These are phyloP conservation scores for Schizochytrium sp. DNA, from an alignment of 108 stramenopile species.

Conservation along the genomic window DNA sequence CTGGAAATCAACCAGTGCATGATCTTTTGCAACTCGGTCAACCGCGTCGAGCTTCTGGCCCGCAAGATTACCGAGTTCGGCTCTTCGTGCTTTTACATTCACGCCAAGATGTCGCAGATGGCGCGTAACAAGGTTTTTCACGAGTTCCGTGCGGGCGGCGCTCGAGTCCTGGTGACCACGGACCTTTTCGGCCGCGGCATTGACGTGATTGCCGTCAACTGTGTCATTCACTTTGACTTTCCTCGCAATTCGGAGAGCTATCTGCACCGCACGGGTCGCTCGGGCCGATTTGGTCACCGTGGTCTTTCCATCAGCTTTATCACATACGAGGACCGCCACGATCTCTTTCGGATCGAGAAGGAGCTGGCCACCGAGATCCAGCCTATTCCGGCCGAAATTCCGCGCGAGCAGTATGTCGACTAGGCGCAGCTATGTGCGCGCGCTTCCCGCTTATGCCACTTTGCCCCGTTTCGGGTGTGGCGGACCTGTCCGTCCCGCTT, in stretches of 20 bases:
- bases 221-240: slow-evolving; percentile 98
- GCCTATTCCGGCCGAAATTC: slow-evolving; percentile 86
- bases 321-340: slow-evolving; percentile 77
- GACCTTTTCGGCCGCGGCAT: slow-evolving; percentile 98
- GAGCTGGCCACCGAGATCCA: slow-evolving; percentile 95
- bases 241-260: slow-evolving; percentile 96
- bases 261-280: slow-evolving; percentile 94
- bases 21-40: slow-evolving; percentile 98
- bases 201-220: slow-evolving; percentile 97
- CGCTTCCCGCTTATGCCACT: too few relatives aligned
- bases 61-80: slow-evolving; percentile 98
- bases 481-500: too few relatives aligned
- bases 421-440: slow-evolving; percentile 26
- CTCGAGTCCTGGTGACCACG: slow-evolving; percentile 81
- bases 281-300: slow-evolving; percentile 93
- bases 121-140: slow-evolving; percentile 97
- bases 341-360: slow-evolving; percentile 76
- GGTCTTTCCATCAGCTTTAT: slow-evolving; percentile 96
- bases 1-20: slow-evolving; percentile 97
- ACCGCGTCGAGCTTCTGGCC: slow-evolving; percentile 92
- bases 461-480: too few relatives aligned
- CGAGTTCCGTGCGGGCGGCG: slow-evolving; percentile 94
- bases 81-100: slow-evolving; percentile 98
- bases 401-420: slow-evolving; percentile 87
- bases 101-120: slow-evolving; percentile 96